These are phyloP conservation scores for Cairneyella variabilis DNA, from an alignment of 495 filamentous ascomycete species.

Conservation along the genomic window DNA sequence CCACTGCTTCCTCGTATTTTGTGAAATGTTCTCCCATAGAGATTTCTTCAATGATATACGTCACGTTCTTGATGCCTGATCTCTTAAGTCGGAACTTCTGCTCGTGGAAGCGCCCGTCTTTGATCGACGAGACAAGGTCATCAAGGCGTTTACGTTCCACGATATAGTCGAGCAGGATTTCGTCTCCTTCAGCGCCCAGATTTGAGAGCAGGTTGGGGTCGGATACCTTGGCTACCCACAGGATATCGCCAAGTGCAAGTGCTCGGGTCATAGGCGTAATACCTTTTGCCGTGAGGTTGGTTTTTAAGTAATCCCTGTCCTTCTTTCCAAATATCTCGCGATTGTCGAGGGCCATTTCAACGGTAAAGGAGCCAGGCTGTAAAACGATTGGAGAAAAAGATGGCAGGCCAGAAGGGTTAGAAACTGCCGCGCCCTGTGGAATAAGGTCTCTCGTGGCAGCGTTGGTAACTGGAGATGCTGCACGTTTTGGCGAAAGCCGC, in stretches of 20 bases:
- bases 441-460: constrained; percentile 34
- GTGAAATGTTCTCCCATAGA: constrained; percentile 45
- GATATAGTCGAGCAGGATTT: constrained; percentile 77
- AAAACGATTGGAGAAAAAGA: constrained; percentile 57
- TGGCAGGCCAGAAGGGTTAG: constrained; percentile 37
- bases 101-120: constrained; percentile 79
- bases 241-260: constrained; percentile 70
- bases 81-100: constrained; percentile 78
- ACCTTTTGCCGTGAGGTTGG: constrained; percentile 64
- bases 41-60: constrained; percentile 79
- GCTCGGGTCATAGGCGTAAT: constrained; percentile 60
- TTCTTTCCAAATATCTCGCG: constrained; percentile 75
- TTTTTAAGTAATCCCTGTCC: constrained; percentile 75
- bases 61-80: constrained; percentile 68
- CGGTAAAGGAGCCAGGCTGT: constrained; percentile 60
- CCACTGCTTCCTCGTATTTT: constrained; percentile 61
- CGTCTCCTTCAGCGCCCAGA: constrained; percentile 63
- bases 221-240: constrained; percentile 76
- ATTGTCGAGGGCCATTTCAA: constrained; percentile 70
- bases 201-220: constrained; percentile 51
- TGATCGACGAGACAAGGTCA: constrained; percentile 74
- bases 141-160: constrained; percentile 81
- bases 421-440: constrained; percentile 32
- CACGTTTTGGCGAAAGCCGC: neutral
- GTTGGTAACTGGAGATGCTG: constrained; percentile 12